phyloP scores from a whole-genome alignment of 441 rosid species.

The Populus tomentosa region DNA sequence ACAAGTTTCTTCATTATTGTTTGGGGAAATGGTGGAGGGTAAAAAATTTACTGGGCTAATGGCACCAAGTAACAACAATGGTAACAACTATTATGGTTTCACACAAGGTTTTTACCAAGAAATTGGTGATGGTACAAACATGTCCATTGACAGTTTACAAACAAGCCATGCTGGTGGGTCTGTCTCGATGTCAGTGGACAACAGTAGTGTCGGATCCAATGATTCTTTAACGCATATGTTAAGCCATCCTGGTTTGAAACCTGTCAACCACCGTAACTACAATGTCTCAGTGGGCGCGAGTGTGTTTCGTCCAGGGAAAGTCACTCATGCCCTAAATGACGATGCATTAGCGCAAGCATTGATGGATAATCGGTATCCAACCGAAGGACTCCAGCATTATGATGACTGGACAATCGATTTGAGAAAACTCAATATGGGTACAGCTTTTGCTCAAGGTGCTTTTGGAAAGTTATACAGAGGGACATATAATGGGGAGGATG shows the following conservation, averaged over 20 bases:
- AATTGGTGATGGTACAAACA: constrained; percentile 81
- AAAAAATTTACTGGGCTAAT: constrained; percentile 50
- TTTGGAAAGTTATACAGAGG: constrained; percentile 94
- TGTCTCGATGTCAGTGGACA: constrained; percentile 83
- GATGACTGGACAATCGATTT: constrained; percentile 94
- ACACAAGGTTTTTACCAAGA: constrained; percentile 81
- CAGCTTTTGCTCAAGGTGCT: constrained; percentile 95
- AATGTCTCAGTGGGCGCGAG: constrained; percentile 59
- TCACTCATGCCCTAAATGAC: constrained; percentile 66
- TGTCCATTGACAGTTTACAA: constrained; percentile 89
- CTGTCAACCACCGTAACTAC: constrained; percentile 44
- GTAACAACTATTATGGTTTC: constrained; percentile 62
- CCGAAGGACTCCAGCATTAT: constrained; percentile 57
- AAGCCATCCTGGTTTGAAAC: constrained; percentile 77
- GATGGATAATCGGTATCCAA: constrained; percentile 63
- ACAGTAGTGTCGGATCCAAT: constrained; percentile 85
- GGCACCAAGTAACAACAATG: constrained; percentile 48
- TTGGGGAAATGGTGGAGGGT: constrained; percentile 61
- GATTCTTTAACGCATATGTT: constrained; percentile 80
- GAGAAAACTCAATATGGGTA: constrained; percentile 84
- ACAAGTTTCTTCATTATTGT: constrained; percentile 32
- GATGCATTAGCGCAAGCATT: constrained; percentile 84
- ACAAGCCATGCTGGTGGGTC: constrained; percentile 85
- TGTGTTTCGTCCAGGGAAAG: constrained; percentile 67
- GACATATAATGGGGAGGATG: constrained; percentile 86